Percentiles rank a stretch among this genome's conserved stretches.
Conservation (phyloP, 495 filamentous ascomycete species). For the Lindgomyces ingoldianus region DNA sequence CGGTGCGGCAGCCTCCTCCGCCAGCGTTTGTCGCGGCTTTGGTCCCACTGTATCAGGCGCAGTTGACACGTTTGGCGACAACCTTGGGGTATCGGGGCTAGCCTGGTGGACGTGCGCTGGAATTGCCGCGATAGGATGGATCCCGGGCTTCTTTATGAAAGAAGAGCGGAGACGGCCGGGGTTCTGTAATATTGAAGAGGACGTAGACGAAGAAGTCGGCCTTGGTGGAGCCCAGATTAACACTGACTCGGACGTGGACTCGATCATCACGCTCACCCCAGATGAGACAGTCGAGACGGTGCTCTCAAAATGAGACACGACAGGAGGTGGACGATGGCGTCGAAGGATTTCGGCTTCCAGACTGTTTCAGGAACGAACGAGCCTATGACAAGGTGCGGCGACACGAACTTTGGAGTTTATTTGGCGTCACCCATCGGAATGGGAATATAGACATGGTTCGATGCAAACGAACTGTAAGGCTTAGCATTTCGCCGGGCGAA, state of each 20-base stretch:
- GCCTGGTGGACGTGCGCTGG: constrained; percentile 88
- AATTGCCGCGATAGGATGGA: constrained; percentile 73
- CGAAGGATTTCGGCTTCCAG: constrained; percentile 16
- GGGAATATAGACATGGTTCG: constrained; percentile 12
- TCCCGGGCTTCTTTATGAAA: constrained; percentile 51
- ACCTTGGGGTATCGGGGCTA: constrained; percentile 77
- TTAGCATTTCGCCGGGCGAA: constrained; percentile 19
- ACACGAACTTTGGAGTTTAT: constrained; percentile 25
- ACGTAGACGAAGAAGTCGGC: constrained; percentile 35
- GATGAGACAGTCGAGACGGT: constrained; percentile 21
- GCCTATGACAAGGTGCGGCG: not conserved
- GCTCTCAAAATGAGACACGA: constrained; percentile 17
- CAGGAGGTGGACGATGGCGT: not conserved
- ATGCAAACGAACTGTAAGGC: constrained; percentile 5
- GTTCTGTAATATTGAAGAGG: constrained; percentile 18
- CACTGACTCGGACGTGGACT: constrained; percentile 25
- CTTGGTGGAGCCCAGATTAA: constrained; percentile 14
- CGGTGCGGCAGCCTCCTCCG: constrained; percentile 85
- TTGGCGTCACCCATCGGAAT: not conserved
- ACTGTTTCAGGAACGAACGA: not conserved
- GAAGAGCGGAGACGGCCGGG: constrained; percentile 37
- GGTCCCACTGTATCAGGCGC: constrained; percentile 86
- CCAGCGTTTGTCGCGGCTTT: constrained; percentile 81
- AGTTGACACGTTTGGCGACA: constrained; percentile 77
- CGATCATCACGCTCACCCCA: constrained; percentile 33